A percentile compares a stretch with the other conserved stretches of the same genome.
These are phyloP conservation scores for Flaveria brownii DNA, from an alignment of 129 eudicot species.

Conservation along the genomic window DNA sequence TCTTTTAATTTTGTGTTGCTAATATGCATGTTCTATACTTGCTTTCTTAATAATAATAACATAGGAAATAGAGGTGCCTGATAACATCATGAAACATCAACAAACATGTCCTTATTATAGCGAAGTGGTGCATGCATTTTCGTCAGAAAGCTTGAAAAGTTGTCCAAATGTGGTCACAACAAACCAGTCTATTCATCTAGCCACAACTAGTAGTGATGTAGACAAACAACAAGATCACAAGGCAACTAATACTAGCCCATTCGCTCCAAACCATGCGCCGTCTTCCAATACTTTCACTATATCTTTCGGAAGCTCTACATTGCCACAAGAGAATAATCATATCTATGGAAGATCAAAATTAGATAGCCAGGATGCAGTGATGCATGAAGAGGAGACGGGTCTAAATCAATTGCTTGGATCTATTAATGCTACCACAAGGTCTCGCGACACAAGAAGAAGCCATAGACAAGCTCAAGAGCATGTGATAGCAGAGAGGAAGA, in stretches of 20 bases:
- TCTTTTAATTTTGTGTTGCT: not conserved
- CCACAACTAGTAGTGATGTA: constrained; percentile 8
- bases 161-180: constrained; percentile 9
- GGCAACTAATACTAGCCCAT: constrained; percentile 1
- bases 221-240: constrained; percentile 18
- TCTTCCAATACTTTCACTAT: constrained; percentile 24
- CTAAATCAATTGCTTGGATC: constrained; percentile 24
- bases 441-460: constrained; percentile 27
- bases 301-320: constrained; percentile 29
- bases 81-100: constrained; percentile 20
- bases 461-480: constrained; percentile 36
- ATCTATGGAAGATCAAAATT: constrained; percentile 15
- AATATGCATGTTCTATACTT: not conserved
- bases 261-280: constrained; percentile 11
- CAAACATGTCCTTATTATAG: constrained; percentile 22
- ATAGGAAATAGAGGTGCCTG: constrained; percentile 30
- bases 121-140: constrained; percentile 23
- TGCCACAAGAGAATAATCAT: constrained; percentile 20
- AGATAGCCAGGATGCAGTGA: not conserved
- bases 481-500: constrained; percentile 28
- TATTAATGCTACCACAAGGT: not conserved
- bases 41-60: not conserved
- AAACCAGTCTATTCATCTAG: constrained; percentile 20
- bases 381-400: constrained; percentile 12
- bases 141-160: constrained; percentile 21